A percentile compares a stretch with the other conserved stretches of the same genome.
Evolutionary conservation across 1,139 yeast genomes (phyloP).

Genomic region (Diutina pseudorugosa): DNA sequence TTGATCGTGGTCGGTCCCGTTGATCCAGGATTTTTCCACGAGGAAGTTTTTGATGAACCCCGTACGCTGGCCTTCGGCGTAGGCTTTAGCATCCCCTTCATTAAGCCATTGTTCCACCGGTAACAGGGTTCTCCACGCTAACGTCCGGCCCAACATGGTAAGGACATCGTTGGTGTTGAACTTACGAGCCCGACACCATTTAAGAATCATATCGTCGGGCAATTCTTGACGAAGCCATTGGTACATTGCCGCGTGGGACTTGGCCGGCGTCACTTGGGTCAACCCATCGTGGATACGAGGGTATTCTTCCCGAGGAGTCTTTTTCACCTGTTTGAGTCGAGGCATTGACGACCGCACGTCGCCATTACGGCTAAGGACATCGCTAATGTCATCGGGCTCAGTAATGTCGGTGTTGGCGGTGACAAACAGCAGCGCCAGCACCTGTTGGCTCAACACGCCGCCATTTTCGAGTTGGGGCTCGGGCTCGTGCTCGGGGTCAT

Average conservation of each 20-base stretch:
- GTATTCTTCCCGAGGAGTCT: slow-evolving; percentile 1
- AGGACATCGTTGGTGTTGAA: slow-evolving; percentile 53
- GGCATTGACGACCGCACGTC: not conserved
- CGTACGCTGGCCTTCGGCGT: slow-evolving; percentile 14
- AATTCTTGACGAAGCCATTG: slow-evolving; percentile 49
- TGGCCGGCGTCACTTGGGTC: not conserved
- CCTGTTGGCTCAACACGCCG: not conserved
- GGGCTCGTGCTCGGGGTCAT: not conserved
- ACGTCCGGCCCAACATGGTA: slow-evolving; percentile 52
- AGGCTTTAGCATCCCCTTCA: slow-evolving; percentile 44
- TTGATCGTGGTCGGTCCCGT: slow-evolving; percentile 51
- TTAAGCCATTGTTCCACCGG: slow-evolving; percentile 45
- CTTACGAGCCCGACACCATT: slow-evolving; percentile 51
- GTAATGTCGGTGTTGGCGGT: not conserved
- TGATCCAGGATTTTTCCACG: slow-evolving; percentile 48
- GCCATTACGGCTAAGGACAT: not conserved
- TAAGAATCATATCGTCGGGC: slow-evolving; percentile 41
- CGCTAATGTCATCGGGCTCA: not conserved
- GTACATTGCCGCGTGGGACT: slow-evolving; percentile 35
- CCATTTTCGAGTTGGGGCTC: too few relatives aligned
- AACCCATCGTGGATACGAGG: not conserved
- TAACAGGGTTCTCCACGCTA: slow-evolving; percentile 57
- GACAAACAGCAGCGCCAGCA: not conserved
- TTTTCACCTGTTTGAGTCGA: not conserved
- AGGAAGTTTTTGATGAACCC: slow-evolving; percentile 41